Conservation (phyloP, 345 rosid species). For the Schrenkiella parvula region DNA sequence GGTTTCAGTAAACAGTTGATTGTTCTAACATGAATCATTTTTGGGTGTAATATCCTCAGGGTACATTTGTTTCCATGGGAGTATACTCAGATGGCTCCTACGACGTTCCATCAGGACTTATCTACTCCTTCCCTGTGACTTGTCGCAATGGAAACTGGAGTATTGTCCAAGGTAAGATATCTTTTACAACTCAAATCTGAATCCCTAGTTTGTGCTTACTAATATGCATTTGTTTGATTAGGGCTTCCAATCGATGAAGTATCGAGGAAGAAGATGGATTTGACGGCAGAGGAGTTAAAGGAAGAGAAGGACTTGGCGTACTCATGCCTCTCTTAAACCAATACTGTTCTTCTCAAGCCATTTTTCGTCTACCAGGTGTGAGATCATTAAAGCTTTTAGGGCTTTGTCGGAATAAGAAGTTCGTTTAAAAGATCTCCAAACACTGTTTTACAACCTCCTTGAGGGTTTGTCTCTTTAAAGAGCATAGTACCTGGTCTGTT, state of each 20-base stretch:
- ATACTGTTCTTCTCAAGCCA: not conserved
- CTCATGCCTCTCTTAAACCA: constrained; percentile 74
- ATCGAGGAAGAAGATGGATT: constrained; percentile 95
- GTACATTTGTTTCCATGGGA: constrained; percentile 98
- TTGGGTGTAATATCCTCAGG: constrained; percentile 38
- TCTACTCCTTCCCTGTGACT: constrained; percentile 95
- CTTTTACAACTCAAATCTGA: not conserved
- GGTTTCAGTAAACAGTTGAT: not conserved
- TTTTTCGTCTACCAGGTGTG: not conserved
- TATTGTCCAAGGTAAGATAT: constrained; percentile 74
- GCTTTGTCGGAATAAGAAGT: constrained; percentile 27
- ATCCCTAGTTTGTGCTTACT: not conserved
- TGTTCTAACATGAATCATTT: constrained; percentile 3
- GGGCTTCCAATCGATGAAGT: constrained; percentile 81
- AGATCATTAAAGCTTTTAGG: constrained; percentile 14
- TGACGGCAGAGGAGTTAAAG: constrained; percentile 73
- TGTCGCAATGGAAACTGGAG: constrained; percentile 87
- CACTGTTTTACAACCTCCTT: not conserved
- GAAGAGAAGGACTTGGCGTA: constrained; percentile 98
- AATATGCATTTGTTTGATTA: constrained; percentile 26
- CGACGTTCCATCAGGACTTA: constrained; percentile 89
- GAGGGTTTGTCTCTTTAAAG: not conserved
- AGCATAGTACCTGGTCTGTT: constrained; percentile 13
- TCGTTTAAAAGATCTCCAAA: constrained; percentile 7
- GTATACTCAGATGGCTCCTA: constrained; percentile 98